phyloP scores from a whole-genome alignment of 148 eudicot species.

The Suaeda aralocaspica region DNA sequence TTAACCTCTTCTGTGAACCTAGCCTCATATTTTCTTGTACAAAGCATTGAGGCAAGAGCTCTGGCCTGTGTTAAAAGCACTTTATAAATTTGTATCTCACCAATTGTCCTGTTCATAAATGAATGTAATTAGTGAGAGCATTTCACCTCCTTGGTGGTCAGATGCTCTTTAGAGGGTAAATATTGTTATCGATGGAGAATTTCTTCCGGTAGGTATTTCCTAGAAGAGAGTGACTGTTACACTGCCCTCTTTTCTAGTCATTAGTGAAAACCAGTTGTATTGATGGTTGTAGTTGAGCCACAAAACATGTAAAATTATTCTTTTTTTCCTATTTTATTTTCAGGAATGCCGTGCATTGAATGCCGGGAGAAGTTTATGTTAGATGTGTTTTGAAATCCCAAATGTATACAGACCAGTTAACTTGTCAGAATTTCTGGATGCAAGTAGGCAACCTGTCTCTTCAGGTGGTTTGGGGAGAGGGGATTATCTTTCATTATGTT shows the following conservation, averaged over 20 bases:
- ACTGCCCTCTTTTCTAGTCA: conserved; percentile 10
- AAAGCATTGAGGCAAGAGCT: conserved; percentile 31
- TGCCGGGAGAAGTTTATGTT: background rate
- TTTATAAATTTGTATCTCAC: conserved; percentile 26
- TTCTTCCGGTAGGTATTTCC: conserved; percentile 8
- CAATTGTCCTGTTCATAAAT: conserved; percentile 31
- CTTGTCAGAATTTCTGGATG: no score
- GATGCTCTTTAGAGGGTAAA: conserved; percentile 32
- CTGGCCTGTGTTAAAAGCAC: conserved; percentile 31
- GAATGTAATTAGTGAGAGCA: conserved; percentile 33
- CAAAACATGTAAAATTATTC: background rate
- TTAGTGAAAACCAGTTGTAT: conserved; percentile 2
- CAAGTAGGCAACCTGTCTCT: no score
- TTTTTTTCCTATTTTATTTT: background rate
- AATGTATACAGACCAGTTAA: no score
- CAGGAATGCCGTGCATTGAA: background rate
- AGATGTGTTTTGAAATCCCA: background rate
- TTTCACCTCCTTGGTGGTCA: conserved; percentile 13
- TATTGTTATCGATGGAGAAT: conserved; percentile 17
- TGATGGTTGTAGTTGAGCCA: background rate
- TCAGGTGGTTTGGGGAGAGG: no score
- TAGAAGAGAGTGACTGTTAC: conserved; percentile 7
- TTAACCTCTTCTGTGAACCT: conserved; percentile 20
- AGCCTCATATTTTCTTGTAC: conserved; percentile 30
- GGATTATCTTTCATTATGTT: no score